A percentile compares a stretch with the other conserved stretches of the same genome.
phyloP scores from a whole-genome alignment of 1,284 basidiomycete species.

The Papiliotrema laurentii region DNA sequence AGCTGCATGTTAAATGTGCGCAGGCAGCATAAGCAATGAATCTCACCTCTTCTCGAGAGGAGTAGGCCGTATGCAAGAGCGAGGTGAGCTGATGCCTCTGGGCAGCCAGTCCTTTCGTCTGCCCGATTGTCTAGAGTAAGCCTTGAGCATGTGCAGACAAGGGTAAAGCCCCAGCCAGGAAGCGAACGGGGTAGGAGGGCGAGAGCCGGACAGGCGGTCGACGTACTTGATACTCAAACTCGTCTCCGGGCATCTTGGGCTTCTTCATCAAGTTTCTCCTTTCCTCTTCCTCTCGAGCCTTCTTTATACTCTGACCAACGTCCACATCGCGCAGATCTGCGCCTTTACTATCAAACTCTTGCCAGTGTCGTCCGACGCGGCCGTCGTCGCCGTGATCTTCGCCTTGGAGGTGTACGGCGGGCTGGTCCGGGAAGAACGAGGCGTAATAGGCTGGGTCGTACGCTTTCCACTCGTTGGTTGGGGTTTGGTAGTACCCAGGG shows the following conservation, averaged over 20 bases:
- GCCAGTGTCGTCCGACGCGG: slow-evolving; percentile 40
- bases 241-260: slow-evolving; percentile 27
- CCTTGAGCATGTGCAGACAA: no score
- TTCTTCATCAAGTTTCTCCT: slow-evolving; percentile 23
- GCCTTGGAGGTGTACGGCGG: neutral
- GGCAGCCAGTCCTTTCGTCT: slow-evolving; percentile 43
- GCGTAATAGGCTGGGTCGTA: slow-evolving; percentile 73
- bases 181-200: no score
- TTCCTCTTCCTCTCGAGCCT: slow-evolving; percentile 27
- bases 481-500: slow-evolving; percentile 81
- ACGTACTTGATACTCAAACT: slow-evolving; percentile 37
- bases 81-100: slow-evolving; percentile 46
- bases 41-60: slow-evolving; percentile 29
- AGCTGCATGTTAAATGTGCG: slow-evolving; percentile 16
- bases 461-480: slow-evolving; percentile 71
- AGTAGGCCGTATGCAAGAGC: slow-evolving; percentile 37
- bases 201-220: no score
- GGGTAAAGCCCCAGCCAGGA: no score
- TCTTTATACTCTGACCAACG: slow-evolving; percentile 28
- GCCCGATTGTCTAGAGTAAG: slow-evolving; percentile 32
- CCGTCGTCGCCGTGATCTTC: slow-evolving; percentile 21
- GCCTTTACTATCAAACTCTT: slow-evolving; percentile 27
- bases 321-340: slow-evolving; percentile 34
- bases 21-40: neutral
- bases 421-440: slow-evolving; percentile 51